Base-by-base conservation (phyloP, 2,329 filamentous ascomycete species). In the Botrytis cinerea region DNA sequence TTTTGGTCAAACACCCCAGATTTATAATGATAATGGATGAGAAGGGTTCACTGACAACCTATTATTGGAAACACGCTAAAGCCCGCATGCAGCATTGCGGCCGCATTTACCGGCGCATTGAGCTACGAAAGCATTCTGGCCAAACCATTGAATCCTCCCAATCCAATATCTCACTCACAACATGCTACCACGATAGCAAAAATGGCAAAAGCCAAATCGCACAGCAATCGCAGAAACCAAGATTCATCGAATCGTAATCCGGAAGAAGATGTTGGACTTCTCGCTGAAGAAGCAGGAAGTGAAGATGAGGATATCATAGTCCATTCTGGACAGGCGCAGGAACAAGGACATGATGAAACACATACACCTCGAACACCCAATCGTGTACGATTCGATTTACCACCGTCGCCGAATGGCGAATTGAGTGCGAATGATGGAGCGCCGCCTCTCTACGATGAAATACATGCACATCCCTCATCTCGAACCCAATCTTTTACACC, bases 401-500 rank as follows among this genome's bases (percentile, higher is more conserved):
- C 80, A n/a, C 74, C 77, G 14, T 54, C 40, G 2, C 16, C 38
- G 25, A 54, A 67, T 57, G 61, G 45, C 12, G 45, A 40, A 12
- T 43, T 16, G 38, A 22, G 45, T 68, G 28, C 46, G 9, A 54
- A 16, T 25, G 75, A 78, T 18, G 77, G 77, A 63, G 78, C 77
- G 75, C 84, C 74, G 87, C 88, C 51, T 88, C 91, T 28, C 82
- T 78, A 80, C 62, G 73, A 80, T 57, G 76, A 57, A 57, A 75
- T n/a, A 74, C 68, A 80, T 78, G 63, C 79, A 78, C 63, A 77
- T 79, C 78, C 73, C 78, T 73, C 79, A 82, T 71, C 74, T 20
- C 75, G 75, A 40, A 74, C 73, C n/a, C 75, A 76, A 70, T 68
- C 66, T 22, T 77, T 75, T 68, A 74, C 91, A 74, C 94, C 94